These are phyloP conservation scores for Fusarium liriodendri DNA, from an alignment of 2,329 filamentous ascomycete genomes.

Conservation along the genomic window DNA sequence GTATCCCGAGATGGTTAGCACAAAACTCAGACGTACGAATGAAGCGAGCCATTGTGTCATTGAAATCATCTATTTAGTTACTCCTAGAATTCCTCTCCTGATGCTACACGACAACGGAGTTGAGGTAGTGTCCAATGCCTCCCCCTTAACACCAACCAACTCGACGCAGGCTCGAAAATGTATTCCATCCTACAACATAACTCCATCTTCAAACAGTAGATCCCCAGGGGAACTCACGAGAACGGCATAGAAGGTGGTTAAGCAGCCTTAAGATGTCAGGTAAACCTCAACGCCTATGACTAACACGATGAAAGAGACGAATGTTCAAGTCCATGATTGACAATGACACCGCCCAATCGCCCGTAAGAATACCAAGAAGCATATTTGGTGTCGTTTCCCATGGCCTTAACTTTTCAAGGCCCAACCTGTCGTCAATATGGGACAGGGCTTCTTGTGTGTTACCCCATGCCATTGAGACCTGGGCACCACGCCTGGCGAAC, in stretches of 20 bases:
- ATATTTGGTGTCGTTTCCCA: not conserved
- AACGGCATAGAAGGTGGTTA: not conserved
- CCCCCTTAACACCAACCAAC: not conserved
- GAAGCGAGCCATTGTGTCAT: no score
- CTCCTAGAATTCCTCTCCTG: no score
- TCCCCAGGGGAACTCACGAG: not conserved
- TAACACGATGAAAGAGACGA: no score
- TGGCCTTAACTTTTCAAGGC: slow-evolving; percentile 16
- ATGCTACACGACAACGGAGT: no score
- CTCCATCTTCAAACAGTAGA: not conserved
- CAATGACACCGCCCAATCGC: not conserved
- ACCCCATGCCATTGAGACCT: slow-evolving; percentile 62
- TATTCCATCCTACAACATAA: not conserved
- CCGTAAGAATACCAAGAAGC: not conserved
- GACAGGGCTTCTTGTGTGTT: slow-evolving; percentile 70
- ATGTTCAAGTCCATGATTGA: not conserved
- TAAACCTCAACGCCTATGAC: not conserved
- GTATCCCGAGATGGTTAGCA: not conserved
- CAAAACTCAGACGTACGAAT: not conserved
- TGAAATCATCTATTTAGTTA: no score
- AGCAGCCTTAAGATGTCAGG: not conserved
- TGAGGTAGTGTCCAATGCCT: not conserved
- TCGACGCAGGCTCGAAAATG: not conserved
- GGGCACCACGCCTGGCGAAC: not conserved
- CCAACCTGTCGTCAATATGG: slow-evolving; percentile 72